These are phyloP conservation scores for Alternaria arborescens DNA, from an alignment of 2,329 filamentous ascomycete species.

Conservation along the genomic window DNA sequence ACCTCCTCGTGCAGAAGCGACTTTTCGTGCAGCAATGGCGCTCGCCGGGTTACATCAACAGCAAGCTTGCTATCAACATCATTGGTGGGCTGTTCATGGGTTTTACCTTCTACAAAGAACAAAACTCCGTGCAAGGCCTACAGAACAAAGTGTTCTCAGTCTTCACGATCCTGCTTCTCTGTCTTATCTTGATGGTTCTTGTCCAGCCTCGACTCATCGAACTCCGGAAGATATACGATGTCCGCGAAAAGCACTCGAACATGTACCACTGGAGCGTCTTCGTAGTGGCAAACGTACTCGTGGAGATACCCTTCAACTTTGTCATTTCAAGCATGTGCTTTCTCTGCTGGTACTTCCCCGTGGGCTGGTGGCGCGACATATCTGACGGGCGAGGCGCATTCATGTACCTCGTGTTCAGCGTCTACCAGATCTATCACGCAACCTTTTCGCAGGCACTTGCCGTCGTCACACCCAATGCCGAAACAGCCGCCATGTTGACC, in stretches of 20 bases:
- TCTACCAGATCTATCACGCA: neutral
- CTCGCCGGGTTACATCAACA: conserved; percentile 83
- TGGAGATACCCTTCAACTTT: conserved; percentile 81
- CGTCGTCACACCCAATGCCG: conserved; percentile 73
- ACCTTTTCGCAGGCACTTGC: conserved; percentile 59
- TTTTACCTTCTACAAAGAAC: conserved; percentile 63
- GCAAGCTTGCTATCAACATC: conserved; percentile 72
- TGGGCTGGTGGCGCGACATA: conserved; percentile 68
- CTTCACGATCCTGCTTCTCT: conserved; percentile 79
- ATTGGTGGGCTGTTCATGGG: conserved; percentile 60
- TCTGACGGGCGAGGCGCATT: conserved; percentile 72
- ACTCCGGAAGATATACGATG: conserved; percentile 79
- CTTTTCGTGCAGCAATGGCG: conserved; percentile 92
- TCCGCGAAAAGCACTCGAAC: conserved; percentile 82
- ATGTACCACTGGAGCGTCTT: conserved; percentile 84
- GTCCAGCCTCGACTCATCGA: conserved; percentile 80
- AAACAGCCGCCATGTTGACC: conserved; percentile 53
- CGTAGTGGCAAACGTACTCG: conserved; percentile 78
- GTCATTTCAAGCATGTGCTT: conserved; percentile 75
- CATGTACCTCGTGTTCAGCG: conserved; percentile 64
- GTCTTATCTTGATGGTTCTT: conserved; percentile 76
- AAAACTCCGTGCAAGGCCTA: conserved; percentile 69
- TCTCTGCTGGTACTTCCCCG: conserved; percentile 84
- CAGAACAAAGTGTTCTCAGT: conserved; percentile 84
- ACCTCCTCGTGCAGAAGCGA: conserved; percentile 70